Evolutionary conservation across 202 grass and related monocot genomes (phyloP).

Genomic region (Saccharum hybrid): DNA sequence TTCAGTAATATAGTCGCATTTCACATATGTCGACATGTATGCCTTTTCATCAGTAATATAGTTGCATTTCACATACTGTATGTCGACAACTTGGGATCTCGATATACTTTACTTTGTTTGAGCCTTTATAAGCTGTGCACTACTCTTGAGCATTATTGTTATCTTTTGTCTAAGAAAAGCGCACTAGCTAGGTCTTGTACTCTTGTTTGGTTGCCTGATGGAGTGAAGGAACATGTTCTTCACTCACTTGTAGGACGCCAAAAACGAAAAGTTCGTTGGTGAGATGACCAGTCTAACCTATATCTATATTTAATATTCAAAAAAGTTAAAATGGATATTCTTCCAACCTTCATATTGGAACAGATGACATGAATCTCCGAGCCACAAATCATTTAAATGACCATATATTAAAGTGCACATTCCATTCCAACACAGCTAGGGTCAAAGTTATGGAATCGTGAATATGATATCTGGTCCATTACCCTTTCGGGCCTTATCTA

Average conservation of each 20-base stretch:
- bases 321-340: no score
- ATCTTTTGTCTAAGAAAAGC: not conserved
- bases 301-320: no score
- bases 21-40: not conserved
- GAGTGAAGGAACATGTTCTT: slow-evolving; percentile 24
- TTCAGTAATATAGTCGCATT: not conserved
- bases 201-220: not conserved
- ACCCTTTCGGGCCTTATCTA: not conserved
- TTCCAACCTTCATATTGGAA: no score
- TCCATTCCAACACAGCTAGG: no score
- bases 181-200: not conserved
- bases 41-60: not conserved
- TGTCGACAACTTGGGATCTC: not conserved
- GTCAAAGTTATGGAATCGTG: not conserved
- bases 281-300: not conserved
- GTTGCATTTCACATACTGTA: not conserved
- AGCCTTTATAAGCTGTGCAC: not conserved
- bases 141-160: slow-evolving; percentile 3
- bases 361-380: no score
- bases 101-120: not conserved
- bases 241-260: not conserved
- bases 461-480: not conserved
- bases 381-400: no score
- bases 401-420: no score
- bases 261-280: not conserved